Conservation (phyloP, 805 yeast genomes). For the Kurtzmaniella cleridarum region DNA sequence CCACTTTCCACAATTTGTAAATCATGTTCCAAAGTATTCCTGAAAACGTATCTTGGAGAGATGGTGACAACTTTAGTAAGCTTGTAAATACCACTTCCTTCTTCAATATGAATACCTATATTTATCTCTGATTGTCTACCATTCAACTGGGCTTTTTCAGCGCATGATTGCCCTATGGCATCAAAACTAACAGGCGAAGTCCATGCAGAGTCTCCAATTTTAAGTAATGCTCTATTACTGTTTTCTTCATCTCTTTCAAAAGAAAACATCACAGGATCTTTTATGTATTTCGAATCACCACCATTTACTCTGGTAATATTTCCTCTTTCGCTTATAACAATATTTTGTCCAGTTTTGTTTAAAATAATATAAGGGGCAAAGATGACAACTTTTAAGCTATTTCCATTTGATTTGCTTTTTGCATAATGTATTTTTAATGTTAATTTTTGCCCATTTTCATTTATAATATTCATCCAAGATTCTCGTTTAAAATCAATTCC, state of each 20-base stretch:
- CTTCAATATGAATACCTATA: slow-evolving; percentile 68
- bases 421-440: slow-evolving; percentile 61
- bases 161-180: slow-evolving; percentile 80
- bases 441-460: slow-evolving; percentile 63
- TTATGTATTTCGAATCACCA: not conserved
- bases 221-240: slow-evolving; percentile 60
- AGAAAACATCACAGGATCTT: slow-evolving; percentile 75
- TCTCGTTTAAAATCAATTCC: slow-evolving; percentile 56
- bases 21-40: slow-evolving; percentile 53
- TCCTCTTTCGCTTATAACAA: slow-evolving; percentile 53
- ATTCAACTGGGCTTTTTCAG: slow-evolving; percentile 39
- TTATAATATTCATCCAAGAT: slow-evolving; percentile 42
- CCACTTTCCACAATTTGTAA: slow-evolving; percentile 67
- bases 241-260: slow-evolving; percentile 56
- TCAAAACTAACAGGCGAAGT: slow-evolving; percentile 78
- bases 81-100: slow-evolving; percentile 81
- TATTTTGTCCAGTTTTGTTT: slow-evolving; percentile 69
- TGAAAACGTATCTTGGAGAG: slow-evolving; percentile 75
- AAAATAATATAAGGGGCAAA: slow-evolving; percentile 81
- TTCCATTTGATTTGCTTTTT: slow-evolving; percentile 42
- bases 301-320: slow-evolving; percentile 40
- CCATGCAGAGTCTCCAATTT: slow-evolving; percentile 64
- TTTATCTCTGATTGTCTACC: slow-evolving; percentile 57
- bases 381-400: slow-evolving; percentile 63
- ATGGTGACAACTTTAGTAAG: slow-evolving; percentile 72